phyloP scores from a whole-genome alignment of 352 stramenopile species.

The Globisporangium paroecandrum region DNA sequence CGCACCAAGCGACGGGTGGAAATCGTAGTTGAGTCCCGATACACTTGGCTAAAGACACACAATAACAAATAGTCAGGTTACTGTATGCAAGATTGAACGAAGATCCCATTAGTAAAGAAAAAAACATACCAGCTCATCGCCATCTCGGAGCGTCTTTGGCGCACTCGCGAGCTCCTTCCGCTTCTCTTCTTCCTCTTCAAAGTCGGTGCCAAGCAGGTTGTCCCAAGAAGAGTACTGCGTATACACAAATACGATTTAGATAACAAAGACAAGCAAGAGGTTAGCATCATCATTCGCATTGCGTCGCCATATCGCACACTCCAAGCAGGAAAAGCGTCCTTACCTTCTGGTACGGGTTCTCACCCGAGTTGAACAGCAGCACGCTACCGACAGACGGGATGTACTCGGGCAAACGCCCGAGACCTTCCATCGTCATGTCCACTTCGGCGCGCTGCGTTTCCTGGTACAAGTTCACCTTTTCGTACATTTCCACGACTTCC shows the following conservation, averaged over 20 bases:
- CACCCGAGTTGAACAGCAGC: slow-evolving; percentile 83
- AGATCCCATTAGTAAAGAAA: neutral
- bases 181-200: slow-evolving; percentile 85
- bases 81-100: neutral
- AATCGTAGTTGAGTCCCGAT: slow-evolving; percentile 76
- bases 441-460: slow-evolving; percentile 68
- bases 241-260: slow-evolving; percentile 6
- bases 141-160: slow-evolving; percentile 74
- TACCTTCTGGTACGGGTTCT: slow-evolving; percentile 88
- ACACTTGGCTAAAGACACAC: slow-evolving; percentile 38
- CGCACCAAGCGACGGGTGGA: slow-evolving; percentile 60
- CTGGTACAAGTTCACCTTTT: slow-evolving; percentile 79
- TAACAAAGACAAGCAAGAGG: neutral
- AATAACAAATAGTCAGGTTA: neutral
- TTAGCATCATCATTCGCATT: neutral
- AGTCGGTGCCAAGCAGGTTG: slow-evolving; percentile 82
- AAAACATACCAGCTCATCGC: slow-evolving; percentile 66
- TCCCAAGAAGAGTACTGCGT: slow-evolving; percentile 85
- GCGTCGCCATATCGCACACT: neutral
- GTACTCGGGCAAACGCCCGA: slow-evolving; percentile 75
- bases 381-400: slow-evolving; percentile 80
- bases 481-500: slow-evolving; percentile 79
- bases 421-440: slow-evolving; percentile 74
- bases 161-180: slow-evolving; percentile 77
- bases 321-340: neutral